These are phyloP conservation scores for Ceratobasidium sp. DNA, from an alignment of 1,284 basidiomycete genomes.

Conservation along the genomic window DNA sequence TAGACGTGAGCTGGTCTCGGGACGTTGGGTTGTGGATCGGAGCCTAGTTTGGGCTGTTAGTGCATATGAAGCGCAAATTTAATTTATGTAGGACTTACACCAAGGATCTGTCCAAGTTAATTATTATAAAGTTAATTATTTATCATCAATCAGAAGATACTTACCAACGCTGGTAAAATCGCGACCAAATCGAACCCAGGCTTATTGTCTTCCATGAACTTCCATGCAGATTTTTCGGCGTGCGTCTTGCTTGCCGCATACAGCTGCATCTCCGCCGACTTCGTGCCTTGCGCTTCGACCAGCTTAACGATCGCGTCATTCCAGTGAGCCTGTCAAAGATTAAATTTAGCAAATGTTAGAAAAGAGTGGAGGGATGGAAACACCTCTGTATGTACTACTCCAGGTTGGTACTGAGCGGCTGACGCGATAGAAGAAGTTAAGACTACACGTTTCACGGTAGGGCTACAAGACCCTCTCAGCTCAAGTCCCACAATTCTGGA, in stretches of 20 bases:
- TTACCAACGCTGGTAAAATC: conserved; percentile 47
- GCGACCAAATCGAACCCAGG: conserved; percentile 48
- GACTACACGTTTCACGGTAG: conserved; percentile 19
- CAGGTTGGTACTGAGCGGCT: background rate
- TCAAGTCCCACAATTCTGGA: too few species aligned
- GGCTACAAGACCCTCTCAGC: background rate
- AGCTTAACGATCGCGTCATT: conserved; percentile 19
- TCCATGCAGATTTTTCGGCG: conserved; percentile 49
- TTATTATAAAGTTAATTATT: background rate
- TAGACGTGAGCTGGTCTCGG: conserved; percentile 9
- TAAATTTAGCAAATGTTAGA: background rate
- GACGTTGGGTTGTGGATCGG: background rate
- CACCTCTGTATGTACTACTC: background rate
- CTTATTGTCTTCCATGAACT: conserved; percentile 48
- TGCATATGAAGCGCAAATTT: background rate
- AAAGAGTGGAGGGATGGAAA: background rate
- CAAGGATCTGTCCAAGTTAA: conserved; percentile 43
- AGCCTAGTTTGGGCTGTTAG: background rate
- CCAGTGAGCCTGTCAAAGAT: conserved; percentile 28
- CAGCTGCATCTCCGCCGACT: background rate
- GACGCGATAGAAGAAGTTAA: conserved; percentile 14
- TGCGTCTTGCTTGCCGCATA: conserved; percentile 11
- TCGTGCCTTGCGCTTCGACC: conserved; percentile 18
- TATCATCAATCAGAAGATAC: background rate
- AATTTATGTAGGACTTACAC: conserved; percentile 2